Evolutionary conservation across 371 early-diverging fungal species (phyloP).

Genomic region (Synchytrium microbalum): DNA sequence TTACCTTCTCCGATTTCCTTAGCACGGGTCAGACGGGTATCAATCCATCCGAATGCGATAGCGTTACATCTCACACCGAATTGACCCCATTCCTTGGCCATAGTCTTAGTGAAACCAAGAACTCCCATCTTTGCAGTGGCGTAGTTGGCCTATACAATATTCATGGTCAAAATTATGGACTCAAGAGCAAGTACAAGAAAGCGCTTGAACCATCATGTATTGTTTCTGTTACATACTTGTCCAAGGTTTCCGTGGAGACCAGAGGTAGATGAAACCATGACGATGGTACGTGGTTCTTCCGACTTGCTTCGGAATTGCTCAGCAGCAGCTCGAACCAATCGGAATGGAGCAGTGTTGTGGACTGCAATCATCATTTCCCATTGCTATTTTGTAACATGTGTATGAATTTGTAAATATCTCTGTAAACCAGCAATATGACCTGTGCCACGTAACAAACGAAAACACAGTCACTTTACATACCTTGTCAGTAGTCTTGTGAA

Average conservation of each 20-base stretch:
- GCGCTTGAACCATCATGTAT: too few species aligned
- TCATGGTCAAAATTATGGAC: too few species aligned
- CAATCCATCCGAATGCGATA: slow-evolving; percentile 57
- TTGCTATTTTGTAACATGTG: too few species aligned
- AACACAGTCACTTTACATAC: too few species aligned
- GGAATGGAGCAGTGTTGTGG: slow-evolving; percentile 62
- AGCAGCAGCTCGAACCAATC: slow-evolving; percentile 57
- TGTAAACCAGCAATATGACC: too few species aligned
- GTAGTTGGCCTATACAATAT: too few species aligned
- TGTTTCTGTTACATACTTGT: too few species aligned
- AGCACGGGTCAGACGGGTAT: slow-evolving; percentile 61
- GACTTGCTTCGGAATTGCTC: slow-evolving; percentile 40
- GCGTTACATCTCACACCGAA: slow-evolving; percentile 46
- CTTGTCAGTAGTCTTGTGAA: slow-evolving; percentile 62
- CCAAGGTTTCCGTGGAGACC: slow-evolving; percentile 94
- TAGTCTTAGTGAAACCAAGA: slow-evolving; percentile 46
- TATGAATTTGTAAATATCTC: too few species aligned
- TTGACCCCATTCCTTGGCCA: slow-evolving; percentile 53
- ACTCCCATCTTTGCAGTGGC: slow-evolving; percentile 48
- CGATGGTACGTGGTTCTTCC: slow-evolving; percentile 11
- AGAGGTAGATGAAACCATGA: slow-evolving; percentile 61
- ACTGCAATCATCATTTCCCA: slow-evolving; percentile 59
- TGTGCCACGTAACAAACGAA: too few species aligned
- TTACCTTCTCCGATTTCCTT: slow-evolving; percentile 60
- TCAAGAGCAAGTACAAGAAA: too few species aligned